Evolutionary conservation across 1,284 basidiomycete genomes (phyloP), one percentile per base, ranked within the genome.

Genomic region (Microbotryomycetes sp.): DNA sequence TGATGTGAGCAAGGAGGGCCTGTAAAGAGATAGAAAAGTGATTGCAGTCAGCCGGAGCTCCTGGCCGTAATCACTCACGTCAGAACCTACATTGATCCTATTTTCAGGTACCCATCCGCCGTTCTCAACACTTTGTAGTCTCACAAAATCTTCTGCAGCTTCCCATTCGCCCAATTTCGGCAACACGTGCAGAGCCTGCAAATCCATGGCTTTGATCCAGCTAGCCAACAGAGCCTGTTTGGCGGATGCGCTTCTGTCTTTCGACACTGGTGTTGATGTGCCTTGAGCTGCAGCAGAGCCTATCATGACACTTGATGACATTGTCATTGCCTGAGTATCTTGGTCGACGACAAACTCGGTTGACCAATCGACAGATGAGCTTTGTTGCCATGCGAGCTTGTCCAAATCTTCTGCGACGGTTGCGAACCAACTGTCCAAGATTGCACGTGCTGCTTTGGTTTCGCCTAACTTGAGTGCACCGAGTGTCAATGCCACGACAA

Each of bases 141-240:
- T 32, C 14, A 62, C 56, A 49, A 63, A 64, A 30, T 69, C 67
- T 3, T 55, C 65, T 54, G 67, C 67, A 1, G 65, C 67, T 22
- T 69, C 67, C 65, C 65, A 69, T 22, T 69, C 65, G n/a, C 60
- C 62, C 6, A 69, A 52, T 4, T 47, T 42, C 4, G 67, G 67
- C 29, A 63, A 46, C 32, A 69, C 54, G 31, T 67, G 62, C 31
- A 69, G 49, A 6, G 49, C 49, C 36, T 64, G 54, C 23, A 69
- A 36, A 53, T 69, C 67, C 45, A 60, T 29, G 28, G 63, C 45
- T 42, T 62, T 62, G 32, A 67, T 49, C 62, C 62, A 69, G 14
- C 58, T 56, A 7, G 28, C 59, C 31, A 67, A 52, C 16, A 69
- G 28, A 19, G 59, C 49, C 31, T 49, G 49, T 30, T 46, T 53